These are phyloP conservation scores for Eimeria maxima DNA, from an alignment of 169 alveolate species.

Conservation along the genomic window DNA sequence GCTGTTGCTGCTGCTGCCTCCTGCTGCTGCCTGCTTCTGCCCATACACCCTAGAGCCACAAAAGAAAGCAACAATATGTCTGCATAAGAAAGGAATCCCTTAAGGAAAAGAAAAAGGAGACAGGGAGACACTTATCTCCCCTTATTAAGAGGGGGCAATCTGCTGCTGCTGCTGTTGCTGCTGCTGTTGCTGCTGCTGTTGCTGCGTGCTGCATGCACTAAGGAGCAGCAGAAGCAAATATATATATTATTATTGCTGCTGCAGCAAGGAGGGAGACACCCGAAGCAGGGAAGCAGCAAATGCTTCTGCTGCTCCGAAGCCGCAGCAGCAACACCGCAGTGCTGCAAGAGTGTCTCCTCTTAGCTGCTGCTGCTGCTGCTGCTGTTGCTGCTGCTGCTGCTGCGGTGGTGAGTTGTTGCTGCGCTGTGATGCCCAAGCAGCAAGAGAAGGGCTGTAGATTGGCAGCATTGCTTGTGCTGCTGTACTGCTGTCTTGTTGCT, in stretches of 20 bases:
- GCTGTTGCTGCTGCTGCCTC: not conserved
- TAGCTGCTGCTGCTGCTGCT: slow-evolving; percentile 41
- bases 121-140: not conserved
- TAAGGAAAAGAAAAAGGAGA: not conserved
- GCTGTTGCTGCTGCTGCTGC: slow-evolving; percentile 58
- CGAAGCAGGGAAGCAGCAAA: not conserved
- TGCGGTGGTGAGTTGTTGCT: not conserved
- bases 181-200: too few relatives aligned
- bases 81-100: not conserved
- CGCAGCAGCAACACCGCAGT: slow-evolving; percentile 28
- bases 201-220: too few relatives aligned
- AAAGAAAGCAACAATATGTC: too few relatives aligned
- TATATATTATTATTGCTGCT: too few relatives aligned
- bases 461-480: not conserved
- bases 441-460: not conserved
- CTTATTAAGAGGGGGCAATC: too few relatives aligned
- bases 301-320: slow-evolving; percentile 16
- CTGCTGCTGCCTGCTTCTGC: too few relatives aligned
- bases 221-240: not conserved
- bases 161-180: too few relatives aligned
- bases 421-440: not conserved
- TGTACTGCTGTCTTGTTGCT: not conserved
- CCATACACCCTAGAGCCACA: too few relatives aligned
- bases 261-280: not conserved
- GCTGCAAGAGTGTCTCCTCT: slow-evolving; percentile 30